Evolutionary conservation across 2,329 filamentous ascomycete species (phyloP).

Genomic region (Hortaea werneckii): DNA sequence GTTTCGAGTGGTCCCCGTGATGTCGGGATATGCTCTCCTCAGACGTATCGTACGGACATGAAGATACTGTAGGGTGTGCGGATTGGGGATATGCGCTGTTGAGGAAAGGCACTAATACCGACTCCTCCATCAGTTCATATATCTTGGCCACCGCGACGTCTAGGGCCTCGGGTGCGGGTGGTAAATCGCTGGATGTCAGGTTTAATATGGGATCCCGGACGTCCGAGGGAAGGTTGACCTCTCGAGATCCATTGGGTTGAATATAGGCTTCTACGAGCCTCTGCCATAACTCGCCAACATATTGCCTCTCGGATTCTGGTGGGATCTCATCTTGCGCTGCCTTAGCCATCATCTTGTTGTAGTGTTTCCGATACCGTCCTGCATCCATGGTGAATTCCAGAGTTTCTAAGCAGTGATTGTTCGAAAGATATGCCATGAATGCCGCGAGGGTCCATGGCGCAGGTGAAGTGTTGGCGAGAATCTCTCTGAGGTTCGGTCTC

Average conservation of each 20-base stretch:
- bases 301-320: constrained; percentile 50
- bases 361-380: constrained; percentile 66
- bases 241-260: constrained; percentile 68
- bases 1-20: constrained; percentile 28
- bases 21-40: constrained; percentile 11
- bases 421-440: constrained; percentile 93
- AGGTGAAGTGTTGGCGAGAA: constrained; percentile 74
- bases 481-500: constrained; percentile 71
- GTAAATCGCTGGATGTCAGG: constrained; percentile 47
- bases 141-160: constrained; percentile 79
- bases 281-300: constrained; percentile 73
- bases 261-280: constrained; percentile 87
- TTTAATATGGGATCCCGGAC: constrained; percentile 73
- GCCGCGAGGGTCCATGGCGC: constrained; percentile 84
- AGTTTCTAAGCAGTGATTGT: constrained; percentile 94
- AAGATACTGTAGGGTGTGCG: constrained; percentile 31
- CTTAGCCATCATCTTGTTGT: constrained; percentile 48
- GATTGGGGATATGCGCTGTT: constrained; percentile 51
- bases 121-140: constrained; percentile 96
- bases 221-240: constrained; percentile 80
- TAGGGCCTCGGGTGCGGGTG: constrained; percentile 64
- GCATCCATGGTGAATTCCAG: constrained; percentile 95
- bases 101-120: constrained; percentile 82
- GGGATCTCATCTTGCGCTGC: constrained; percentile 32
- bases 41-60: constrained; percentile 34